Base-by-base conservation (phyloP, 257 asterid species). In the Nicotiana tabacum region DNA sequence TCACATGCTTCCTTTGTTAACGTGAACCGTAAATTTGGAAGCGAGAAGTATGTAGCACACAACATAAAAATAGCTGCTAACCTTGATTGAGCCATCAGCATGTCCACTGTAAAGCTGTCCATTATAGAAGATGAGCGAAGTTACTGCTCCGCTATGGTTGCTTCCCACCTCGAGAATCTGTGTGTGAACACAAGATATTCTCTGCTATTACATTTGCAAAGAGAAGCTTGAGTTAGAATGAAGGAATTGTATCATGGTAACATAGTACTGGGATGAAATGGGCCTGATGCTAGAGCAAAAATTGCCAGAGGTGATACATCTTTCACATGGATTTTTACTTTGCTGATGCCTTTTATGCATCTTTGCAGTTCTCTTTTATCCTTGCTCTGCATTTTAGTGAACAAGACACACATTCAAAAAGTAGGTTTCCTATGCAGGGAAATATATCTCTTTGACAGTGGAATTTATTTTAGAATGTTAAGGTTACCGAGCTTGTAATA, bases 181-280 rank as follows among this genome's bases (percentile, higher is more conserved):
- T 84, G 93, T 94, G 84, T 95, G 99, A 53, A 92, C 98, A 32
- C 99, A 94, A 7, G 99, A 95, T 90, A 95, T 95, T 74, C 97
- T 92, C 99, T 95, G 96, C 86, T 84, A 77, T 84, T 57, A 51
- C 86, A 61, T 86, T 56, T 13, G 56, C 30, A 68, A 67, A 77
- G 80, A 80, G 32, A 67, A 37, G 53, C 30, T 43, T 37, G 27
- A 74, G 43, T 76, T 76, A 76, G 80, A 51, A 48, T 51, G 53
- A 24, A 48, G 29, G 11, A 48, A 24, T 46, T 24, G 24, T 51
- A 51, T 51, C 16, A 74, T 27, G 16, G 7, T 51, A 43, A 43
- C 51, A 43, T 43, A 8, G 51, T 43, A 43, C 12, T 43, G 51
- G 51, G 51, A 43, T 43, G 51, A 43, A 43, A 43, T 43, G 51